Evolutionary conservation across 78 protist genomes (phyloP).

Genomic region (Chrysochromulina parva): DNA sequence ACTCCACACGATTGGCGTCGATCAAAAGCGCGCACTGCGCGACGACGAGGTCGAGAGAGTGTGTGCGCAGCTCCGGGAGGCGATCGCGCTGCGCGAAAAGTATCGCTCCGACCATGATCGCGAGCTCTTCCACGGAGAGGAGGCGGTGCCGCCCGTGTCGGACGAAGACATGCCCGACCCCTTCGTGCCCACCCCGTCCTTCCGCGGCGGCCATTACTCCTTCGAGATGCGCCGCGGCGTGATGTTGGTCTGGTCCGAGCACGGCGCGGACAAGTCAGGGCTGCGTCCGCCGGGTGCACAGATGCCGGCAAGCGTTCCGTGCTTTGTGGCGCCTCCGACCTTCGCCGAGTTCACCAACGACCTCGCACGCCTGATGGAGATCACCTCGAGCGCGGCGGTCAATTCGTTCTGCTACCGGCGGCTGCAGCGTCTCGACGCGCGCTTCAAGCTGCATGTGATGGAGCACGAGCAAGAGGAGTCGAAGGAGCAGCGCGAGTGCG

Average conservation of each 20-base stretch:
- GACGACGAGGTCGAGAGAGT: neutral
- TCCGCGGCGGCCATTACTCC: too few species aligned
- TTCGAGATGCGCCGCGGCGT: neutral
- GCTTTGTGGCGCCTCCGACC: neutral
- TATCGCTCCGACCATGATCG: neutral
- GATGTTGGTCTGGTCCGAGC: neutral
- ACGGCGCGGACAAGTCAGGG: neutral
- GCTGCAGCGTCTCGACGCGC: constrained; percentile 26
- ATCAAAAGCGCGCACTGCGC: neutral
- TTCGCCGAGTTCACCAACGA: neutral
- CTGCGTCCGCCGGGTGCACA: neutral
- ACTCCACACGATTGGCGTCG: neutral
- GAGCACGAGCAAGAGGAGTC: constrained; percentile 50
- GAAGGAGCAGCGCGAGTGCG: neutral
- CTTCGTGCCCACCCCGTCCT: neutral
- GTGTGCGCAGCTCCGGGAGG: neutral
- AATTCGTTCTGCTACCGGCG: constrained; percentile 28
- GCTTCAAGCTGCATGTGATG: constrained; percentile 45
- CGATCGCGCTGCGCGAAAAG: neutral
- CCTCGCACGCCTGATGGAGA: neutral
- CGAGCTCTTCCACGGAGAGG: neutral
- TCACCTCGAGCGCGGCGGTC: neutral
- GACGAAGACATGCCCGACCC: neutral
- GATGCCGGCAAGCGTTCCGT: neutral
- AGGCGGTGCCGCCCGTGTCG: neutral